Conservation (phyloP, 208 protist genomes). For the Trichomonas gallinae region DNA sequence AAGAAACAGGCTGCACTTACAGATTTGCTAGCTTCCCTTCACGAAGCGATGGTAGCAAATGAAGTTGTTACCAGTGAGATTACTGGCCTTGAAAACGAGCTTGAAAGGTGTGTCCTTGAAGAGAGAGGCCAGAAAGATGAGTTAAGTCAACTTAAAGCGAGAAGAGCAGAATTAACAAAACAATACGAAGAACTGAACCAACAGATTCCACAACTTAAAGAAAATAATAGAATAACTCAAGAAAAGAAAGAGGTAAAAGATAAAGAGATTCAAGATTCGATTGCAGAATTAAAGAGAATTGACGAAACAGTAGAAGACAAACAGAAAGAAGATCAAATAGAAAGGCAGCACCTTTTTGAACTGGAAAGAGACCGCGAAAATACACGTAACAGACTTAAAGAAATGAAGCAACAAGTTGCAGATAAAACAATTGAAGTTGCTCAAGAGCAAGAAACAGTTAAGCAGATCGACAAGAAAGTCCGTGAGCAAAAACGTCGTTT, state of each 20-base stretch:
- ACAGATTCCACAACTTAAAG: neutral
- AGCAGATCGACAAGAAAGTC: neutral
- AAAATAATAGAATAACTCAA: neutral
- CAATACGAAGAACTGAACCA: neutral
- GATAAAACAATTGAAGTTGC: neutral
- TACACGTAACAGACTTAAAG: neutral
- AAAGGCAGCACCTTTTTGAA: neutral
- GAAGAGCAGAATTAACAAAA: neutral
- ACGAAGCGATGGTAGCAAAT: neutral
- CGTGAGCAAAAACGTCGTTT: neutral
- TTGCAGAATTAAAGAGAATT: neutral
- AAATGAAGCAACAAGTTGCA: neutral
- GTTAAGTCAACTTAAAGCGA: neutral
- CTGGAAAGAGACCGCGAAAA: neutral
- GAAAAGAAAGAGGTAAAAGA: neutral
- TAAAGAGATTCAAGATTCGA: neutral
- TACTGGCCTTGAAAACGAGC: neutral
- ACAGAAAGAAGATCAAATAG: neutral
- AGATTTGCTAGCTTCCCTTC: neutral
- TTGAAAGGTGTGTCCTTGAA: neutral
- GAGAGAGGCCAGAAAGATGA: neutral
- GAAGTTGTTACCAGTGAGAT: neutral
- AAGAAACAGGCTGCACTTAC: neutral
- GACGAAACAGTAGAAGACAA: neutral
- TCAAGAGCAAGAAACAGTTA: neutral